Evolutionary conservation across 208 protist genomes (phyloP).

Genomic region (Crithidia fasciculata): DNA sequence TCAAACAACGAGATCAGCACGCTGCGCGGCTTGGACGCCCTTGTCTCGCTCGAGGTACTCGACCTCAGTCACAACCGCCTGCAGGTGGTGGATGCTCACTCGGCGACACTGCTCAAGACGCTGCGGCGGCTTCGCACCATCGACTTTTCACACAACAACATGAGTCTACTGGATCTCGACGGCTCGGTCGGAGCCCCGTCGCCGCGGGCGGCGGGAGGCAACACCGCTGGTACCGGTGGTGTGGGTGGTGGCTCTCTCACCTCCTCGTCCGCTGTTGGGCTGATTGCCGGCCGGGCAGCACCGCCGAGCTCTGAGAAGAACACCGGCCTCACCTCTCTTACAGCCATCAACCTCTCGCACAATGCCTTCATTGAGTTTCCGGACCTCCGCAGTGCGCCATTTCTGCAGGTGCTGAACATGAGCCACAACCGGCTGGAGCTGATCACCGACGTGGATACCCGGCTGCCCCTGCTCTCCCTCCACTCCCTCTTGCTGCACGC

Average conservation of each 20-base stretch:
- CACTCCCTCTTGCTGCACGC: conserved; percentile 50
- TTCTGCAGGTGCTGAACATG: conserved; percentile 66
- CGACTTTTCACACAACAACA: conserved; percentile 75
- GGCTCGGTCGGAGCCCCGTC: conserved; percentile 21
- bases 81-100: conserved; percentile 63
- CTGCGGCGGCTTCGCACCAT: conserved; percentile 51
- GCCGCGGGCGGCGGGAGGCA: conserved; percentile 2
- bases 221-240: neutral
- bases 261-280: neutral
- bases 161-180: conserved; percentile 65
- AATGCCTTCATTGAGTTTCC: conserved; percentile 84
- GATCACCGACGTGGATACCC: conserved; percentile 57
- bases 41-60: conserved; percentile 70
- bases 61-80: conserved; percentile 80
- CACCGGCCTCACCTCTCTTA: conserved; percentile 28
- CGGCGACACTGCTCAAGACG: conserved; percentile 48
- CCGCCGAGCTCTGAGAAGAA: conserved; percentile 10
- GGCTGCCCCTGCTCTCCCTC: conserved; percentile 65
- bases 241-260: neutral
- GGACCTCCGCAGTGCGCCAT: conserved; percentile 71
- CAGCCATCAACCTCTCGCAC: conserved; percentile 69
- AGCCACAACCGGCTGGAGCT: conserved; percentile 77
- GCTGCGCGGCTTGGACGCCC: conserved; percentile 69
- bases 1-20: conserved; percentile 67
- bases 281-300: no score